phyloP scores from a whole-genome alignment of 1,139 yeast species.

The Debaryomycetaceae sp. region DNA sequence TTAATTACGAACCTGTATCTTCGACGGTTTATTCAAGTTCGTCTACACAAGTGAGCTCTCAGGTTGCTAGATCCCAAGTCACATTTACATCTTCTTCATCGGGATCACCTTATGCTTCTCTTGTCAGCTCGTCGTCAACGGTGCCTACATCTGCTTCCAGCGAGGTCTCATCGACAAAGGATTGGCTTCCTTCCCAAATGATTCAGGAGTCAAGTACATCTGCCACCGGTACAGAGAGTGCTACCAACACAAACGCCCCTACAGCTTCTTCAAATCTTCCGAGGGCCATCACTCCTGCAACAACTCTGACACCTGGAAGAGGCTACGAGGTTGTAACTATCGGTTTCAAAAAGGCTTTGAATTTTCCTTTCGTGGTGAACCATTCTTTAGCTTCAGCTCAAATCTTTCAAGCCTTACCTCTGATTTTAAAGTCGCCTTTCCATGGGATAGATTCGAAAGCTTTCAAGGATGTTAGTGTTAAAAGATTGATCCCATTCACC shows the following conservation, averaged over 20 bases:
- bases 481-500: constrained; percentile 62
- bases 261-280: constrained; percentile 56
- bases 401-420: constrained; percentile 68
- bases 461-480: constrained; percentile 46
- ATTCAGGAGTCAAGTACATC: constrained; percentile 32
- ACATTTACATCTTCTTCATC: not conserved
- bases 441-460: constrained; percentile 20
- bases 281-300: constrained; percentile 60
- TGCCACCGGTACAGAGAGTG: constrained; percentile 26
- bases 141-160: constrained; percentile 5
- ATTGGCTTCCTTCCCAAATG: constrained; percentile 52
- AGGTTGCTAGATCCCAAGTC: not conserved
- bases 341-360: constrained; percentile 68
- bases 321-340: constrained; percentile 56
- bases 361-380: constrained; percentile 67
- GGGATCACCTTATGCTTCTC: not conserved
- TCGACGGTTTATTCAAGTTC: not conserved
- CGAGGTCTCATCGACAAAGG: constrained; percentile 15
- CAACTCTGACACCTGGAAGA: constrained; percentile 42
- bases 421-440: constrained; percentile 53
- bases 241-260: constrained; percentile 29
- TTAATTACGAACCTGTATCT: not conserved
- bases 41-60: not conserved
- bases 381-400: constrained; percentile 71
- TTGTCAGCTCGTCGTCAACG: constrained; percentile 1